Conservation (phyloP, 2,329 filamentous ascomycete species). For the Pyrenophora tritici-repentis region DNA sequence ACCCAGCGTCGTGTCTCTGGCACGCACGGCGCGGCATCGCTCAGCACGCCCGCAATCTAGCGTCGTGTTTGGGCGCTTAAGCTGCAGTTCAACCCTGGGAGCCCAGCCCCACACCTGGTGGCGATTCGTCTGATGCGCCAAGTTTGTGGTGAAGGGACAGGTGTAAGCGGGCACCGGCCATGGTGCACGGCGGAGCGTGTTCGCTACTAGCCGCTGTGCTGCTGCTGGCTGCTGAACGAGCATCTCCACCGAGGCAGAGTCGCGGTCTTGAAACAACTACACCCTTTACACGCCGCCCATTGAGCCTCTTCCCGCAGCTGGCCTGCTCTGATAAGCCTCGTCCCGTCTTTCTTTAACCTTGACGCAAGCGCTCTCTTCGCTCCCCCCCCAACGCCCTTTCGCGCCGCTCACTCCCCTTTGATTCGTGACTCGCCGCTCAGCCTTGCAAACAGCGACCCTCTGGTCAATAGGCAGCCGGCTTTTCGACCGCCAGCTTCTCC, state of each 20-base stretch:
- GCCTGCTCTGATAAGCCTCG: slow-evolving; percentile 27
- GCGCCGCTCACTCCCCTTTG: slow-evolving; percentile 28
- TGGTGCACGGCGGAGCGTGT: slow-evolving; percentile 10
- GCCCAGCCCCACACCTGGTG: slow-evolving; percentile 3
- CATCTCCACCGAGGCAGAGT: slow-evolving; percentile 17
- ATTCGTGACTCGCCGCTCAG: slow-evolving; percentile 27
- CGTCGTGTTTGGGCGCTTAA: slow-evolving; percentile 21
- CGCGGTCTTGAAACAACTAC: slow-evolving; percentile 25
- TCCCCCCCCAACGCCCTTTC: slow-evolving; percentile 26
- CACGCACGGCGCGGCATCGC: slow-evolving; percentile 16
- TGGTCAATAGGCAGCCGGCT: slow-evolving; percentile 12
- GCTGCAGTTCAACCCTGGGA: slow-evolving; percentile 14
- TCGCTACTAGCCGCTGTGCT: slow-evolving; percentile 9
- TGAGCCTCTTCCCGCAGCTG: slow-evolving; percentile 28
- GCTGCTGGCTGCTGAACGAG: slow-evolving; percentile 4
- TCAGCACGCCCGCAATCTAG: slow-evolving; percentile 11
- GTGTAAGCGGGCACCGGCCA: slow-evolving; percentile 16
- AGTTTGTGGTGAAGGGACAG: slow-evolving; percentile 17
- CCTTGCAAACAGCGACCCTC: slow-evolving; percentile 22
- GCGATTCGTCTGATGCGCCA: slow-evolving; percentile 16
- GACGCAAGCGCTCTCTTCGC: slow-evolving; percentile 23
- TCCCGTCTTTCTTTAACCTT: slow-evolving; percentile 14
- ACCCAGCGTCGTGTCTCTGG: slow-evolving; percentile 23
- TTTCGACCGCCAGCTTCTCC: neutral
- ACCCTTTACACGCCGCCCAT: slow-evolving; percentile 6